Evolutionary conservation across 169 alveolate genomes (phyloP), one percentile per base, ranked within the genome.

Genomic region (Cryptosporidium canis): DNA sequence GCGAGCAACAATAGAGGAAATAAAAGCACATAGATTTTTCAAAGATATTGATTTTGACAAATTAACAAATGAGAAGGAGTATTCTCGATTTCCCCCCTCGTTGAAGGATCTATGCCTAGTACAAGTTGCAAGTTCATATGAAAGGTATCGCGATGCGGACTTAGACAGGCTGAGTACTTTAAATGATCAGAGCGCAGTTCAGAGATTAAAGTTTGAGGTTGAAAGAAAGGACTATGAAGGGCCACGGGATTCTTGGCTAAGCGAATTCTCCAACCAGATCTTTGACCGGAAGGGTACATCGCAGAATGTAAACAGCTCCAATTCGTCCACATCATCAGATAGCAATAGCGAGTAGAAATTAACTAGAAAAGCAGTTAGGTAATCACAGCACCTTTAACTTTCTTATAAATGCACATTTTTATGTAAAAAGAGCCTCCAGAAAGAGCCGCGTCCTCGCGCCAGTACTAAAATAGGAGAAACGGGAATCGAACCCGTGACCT

Each of bases 401-500:
- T n/a, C n/a, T n/a, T n/a, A n/a, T n/a, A n/a, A n/a, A n/a, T n/a
- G n/a, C n/a, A n/a, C n/a, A n/a, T n/a, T n/a, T n/a, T n/a, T n/a
- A n/a, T n/a, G n/a, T n/a, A n/a, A n/a, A n/a, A n/a, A n/a, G n/a
- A n/a, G n/a, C n/a, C n/a, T n/a, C n/a, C n/a, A n/a, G n/a, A 41
- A 41, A 9, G 61, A 9, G 67, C 24, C 63, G 5, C 65, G 0
- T 0, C 4, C 3, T 4, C 21, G 66, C 21, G 55, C 41, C 41
- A 1, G 5, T 27, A 51, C 45, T 44, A 63, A 77, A 14, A 33
- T 77, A 77, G 87, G 72, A 77, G 43, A 92, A 92, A 95, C 97
- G 98, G 98, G 98, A 94, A 94, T 96, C 96, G 98, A 96, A 96
- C 98, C 98, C 98, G 97, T 95, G 98, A 94, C 96, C 98, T 94